Conservation (phyloP, 1,139 yeast species). For the Insectozyma bohioensis region DNA sequence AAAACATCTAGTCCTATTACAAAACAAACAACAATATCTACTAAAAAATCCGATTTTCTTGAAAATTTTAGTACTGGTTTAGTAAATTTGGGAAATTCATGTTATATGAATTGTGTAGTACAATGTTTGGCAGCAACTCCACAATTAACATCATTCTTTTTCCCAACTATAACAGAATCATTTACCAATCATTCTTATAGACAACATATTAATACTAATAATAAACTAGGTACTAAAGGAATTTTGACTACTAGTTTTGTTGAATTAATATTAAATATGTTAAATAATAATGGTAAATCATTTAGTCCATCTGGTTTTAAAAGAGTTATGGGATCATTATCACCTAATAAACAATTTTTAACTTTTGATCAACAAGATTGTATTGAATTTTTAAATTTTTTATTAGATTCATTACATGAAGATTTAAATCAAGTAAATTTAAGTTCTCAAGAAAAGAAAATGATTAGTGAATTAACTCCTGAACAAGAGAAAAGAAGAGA, state of each 20-base stretch:
- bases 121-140: constrained; percentile 69
- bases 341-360: constrained; percentile 61
- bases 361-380: constrained; percentile 92
- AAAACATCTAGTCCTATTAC: constrained; percentile 17
- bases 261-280: constrained; percentile 59
- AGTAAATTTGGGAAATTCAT: constrained; percentile 83
- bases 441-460: constrained; percentile 37
- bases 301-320: constrained; percentile 62
- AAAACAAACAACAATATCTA: constrained; percentile 5
- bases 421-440: constrained; percentile 64
- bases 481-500: constrained; percentile 80
- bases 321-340: constrained; percentile 62
- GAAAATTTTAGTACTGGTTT: constrained; percentile 56
- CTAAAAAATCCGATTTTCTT: constrained; percentile 19
- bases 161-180: constrained; percentile 26
- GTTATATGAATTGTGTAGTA: constrained; percentile 88
- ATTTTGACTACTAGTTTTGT: constrained; percentile 74
- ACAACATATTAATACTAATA: constrained; percentile 70
- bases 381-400: constrained; percentile 81
- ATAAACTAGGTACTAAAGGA: constrained; percentile 83
- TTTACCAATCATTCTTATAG: constrained; percentile 48
- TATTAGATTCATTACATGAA: constrained; percentile 84
- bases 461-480: constrained; percentile 54
- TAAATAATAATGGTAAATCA: constrained; percentile 45
- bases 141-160: constrained; percentile 42